These are phyloP conservation scores for Musa acuminata DNA, from an alignment of 176 grass and related monocot genomes.

Conservation along the genomic window DNA sequence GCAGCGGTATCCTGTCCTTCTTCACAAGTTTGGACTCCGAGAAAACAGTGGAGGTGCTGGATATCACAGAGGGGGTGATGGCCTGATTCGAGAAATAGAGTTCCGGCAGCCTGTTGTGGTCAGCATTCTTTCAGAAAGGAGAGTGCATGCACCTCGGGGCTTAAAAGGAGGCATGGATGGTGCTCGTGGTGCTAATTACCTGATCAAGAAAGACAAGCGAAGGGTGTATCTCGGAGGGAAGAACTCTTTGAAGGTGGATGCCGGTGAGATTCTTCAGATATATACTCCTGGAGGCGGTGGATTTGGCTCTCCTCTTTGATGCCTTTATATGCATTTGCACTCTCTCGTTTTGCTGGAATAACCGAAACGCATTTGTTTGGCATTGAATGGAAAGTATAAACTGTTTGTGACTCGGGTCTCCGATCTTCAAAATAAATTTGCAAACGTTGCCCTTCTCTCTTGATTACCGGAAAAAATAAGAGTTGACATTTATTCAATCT, in stretches of 20 bases:
- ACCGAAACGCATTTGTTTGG: neutral
- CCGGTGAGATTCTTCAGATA: conserved; percentile 86
- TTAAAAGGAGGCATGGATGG: conserved; percentile 64
- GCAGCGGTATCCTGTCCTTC: conserved; percentile 72
- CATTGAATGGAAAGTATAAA: neutral
- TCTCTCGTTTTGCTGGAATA: neutral
- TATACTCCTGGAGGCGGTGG: conserved; percentile 84
- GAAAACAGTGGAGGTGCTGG: conserved; percentile 80
- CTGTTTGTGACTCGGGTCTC: neutral
- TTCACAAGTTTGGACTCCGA: conserved; percentile 76
- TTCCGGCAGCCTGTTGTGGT: conserved; percentile 52
- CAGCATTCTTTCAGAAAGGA: conserved; percentile 87
- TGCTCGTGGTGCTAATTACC: conserved; percentile 60
- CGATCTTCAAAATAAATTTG: neutral
- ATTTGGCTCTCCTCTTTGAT: conserved; percentile 43
- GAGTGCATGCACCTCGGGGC: conserved; percentile 64
- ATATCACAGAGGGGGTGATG: conserved; percentile 66
- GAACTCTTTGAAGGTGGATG: conserved; percentile 58
- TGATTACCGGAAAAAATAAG: neutral
- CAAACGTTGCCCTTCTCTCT: neutral
- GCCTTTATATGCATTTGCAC: too few species aligned
- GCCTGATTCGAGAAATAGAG: conserved; percentile 78
- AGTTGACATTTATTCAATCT: too few species aligned
- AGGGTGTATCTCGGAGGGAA: conserved; percentile 81
- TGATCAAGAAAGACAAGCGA: conserved; percentile 68